Evolutionary conservation across 768 basidiomycete genomes (phyloP).

Genomic region (Lactarius sanguifluus): DNA sequence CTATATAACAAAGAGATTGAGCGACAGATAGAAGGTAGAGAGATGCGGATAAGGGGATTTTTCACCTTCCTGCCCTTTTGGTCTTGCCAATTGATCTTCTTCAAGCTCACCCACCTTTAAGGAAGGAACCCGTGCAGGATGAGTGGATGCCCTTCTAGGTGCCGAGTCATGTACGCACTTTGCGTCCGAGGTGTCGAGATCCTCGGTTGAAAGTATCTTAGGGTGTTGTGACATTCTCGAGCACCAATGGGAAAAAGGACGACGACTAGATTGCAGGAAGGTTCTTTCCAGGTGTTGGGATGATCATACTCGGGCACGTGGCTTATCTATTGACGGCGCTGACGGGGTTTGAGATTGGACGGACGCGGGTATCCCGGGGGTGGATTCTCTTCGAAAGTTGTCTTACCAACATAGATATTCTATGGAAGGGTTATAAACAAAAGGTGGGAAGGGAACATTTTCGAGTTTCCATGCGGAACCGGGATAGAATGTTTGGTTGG

Average conservation of each 20-base stretch:
- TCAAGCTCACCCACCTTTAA: conserved; percentile 81
- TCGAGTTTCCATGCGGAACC: background rate
- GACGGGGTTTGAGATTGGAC: background rate
- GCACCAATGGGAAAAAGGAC: background rate
- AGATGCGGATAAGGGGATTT: background rate
- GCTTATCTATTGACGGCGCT: background rate
- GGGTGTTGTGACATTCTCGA: conserved; percentile 24
- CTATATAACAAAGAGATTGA: conserved; percentile 39
- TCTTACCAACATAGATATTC: background rate
- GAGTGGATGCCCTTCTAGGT: background rate
- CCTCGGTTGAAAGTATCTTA: conserved; percentile 20
- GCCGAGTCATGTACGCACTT: conserved; percentile 16
- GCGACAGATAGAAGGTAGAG: background rate
- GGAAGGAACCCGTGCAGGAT: background rate
- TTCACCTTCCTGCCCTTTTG: conserved; percentile 69
- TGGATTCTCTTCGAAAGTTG: background rate
- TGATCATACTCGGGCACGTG: background rate
- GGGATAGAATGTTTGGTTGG: background rate
- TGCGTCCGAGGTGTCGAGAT: conserved; percentile 24
- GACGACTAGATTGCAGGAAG: background rate
- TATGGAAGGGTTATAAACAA: background rate
- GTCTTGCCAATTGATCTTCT: conserved; percentile 80
- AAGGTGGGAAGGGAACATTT: background rate
- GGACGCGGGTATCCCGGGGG: background rate
- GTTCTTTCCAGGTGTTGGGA: background rate